Evolutionary conservation across 352 stramenopile species (phyloP), one percentile per base, ranked within the genome.

Genomic region (Globisporangium recalcitrans): DNA sequence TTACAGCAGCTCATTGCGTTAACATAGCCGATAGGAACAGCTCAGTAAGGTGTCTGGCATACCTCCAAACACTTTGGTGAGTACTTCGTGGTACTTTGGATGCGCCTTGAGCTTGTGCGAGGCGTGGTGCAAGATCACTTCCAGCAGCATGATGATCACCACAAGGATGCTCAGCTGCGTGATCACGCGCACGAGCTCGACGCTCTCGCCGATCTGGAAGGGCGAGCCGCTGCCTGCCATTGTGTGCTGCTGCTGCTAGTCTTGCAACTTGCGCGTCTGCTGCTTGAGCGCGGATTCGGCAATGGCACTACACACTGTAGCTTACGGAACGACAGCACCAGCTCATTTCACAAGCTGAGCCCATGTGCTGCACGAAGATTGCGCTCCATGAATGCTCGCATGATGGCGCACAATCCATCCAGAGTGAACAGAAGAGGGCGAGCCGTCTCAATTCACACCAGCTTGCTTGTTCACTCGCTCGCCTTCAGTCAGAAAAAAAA

Each of bases 1-100:
- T 5, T 42, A 42, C 34, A 31, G 27, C 13, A 42, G n/a, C n/a
- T n/a, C n/a, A n/a, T n/a, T n/a, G n/a, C n/a, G n/a, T n/a, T n/a
- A n/a, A n/a, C n/a, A n/a, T n/a, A n/a, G n/a, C n/a, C n/a, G n/a
- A 42, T 42, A 42, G 3, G 21, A 57, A 14, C 10, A 29, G 24
- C 29, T 10, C n/a, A 13, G 58, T 13, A 52, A 22, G 3, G 13
- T 4, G n/a, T n/a, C n/a, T n/a, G n/a, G 38, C 60, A 42, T n/a
- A 60, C 60, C 60, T 6, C 71, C 58, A 57, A 77, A 88, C 10
- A 69, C 71, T 54, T 90, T 90, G 24, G 69, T 80, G 24, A 88
- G 64, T 69, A 90, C 88, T 38, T 88, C 73, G 54, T 85, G 63
- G 58, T 87, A 90, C 67, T 88, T 90, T 53, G 74, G 73, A 54